Conservation (phyloP, 768 basidiomycete genomes). For the Saitozyma podzolica region DNA sequence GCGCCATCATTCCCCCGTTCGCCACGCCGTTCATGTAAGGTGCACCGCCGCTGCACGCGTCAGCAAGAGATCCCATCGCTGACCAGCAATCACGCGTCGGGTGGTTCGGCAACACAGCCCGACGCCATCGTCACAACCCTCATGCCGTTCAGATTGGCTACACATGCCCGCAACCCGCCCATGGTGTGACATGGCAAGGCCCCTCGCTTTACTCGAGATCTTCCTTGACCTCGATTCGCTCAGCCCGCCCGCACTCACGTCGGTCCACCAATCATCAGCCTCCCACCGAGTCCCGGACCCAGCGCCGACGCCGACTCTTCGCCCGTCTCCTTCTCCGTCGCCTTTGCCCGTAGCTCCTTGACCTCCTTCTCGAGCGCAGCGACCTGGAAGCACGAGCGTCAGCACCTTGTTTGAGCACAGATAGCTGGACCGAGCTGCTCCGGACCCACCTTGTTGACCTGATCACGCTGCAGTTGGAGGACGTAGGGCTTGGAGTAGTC, state of each 20-base stretch:
- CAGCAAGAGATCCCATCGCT: conserved; percentile 9
- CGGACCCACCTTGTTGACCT: conserved; percentile 39
- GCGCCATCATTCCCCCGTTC: conserved; percentile 40
- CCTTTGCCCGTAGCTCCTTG: conserved; percentile 80
- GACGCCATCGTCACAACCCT: neutral
- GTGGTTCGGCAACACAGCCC: neutral
- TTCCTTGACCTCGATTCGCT: no score
- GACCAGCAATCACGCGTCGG: neutral
- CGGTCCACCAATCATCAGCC: conserved; percentile 51
- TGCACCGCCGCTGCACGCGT: no score
- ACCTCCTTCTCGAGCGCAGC: conserved; percentile 83
- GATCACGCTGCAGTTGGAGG: conserved; percentile 75
- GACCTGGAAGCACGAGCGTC: conserved; percentile 56
- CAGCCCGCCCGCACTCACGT: conserved; percentile 24
- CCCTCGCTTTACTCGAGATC: no score
- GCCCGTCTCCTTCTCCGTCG: conserved; percentile 67
- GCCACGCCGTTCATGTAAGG: conserved; percentile 30
- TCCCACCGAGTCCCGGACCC: conserved; percentile 64
- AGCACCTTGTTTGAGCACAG: conserved; percentile 4
- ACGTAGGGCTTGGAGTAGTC: conserved; percentile 98
- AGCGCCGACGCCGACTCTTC: conserved; percentile 85
- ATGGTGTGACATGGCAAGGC: no score
- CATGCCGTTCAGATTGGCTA: no score
- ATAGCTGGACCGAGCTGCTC: neutral
- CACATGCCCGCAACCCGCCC: no score